Evolutionary conservation across 1,284 basidiomycete genomes (phyloP), one percentile per base, ranked within the genome.

Genomic region (Tylopilus orsonianus): DNA sequence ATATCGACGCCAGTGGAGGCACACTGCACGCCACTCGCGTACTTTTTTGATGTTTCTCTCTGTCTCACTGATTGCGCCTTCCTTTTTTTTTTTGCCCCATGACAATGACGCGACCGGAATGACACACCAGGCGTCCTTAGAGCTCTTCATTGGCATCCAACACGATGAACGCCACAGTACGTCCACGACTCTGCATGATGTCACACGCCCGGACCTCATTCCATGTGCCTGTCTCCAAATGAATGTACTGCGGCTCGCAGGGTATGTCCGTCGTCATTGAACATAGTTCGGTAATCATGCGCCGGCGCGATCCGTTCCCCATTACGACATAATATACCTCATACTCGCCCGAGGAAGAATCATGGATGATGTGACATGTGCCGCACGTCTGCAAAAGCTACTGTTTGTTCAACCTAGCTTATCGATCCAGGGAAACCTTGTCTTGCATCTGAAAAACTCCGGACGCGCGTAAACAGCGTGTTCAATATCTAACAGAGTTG

Each of bases 381-480:
- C 9, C 29, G 44, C 37, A 27, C 29, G 20, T 10, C 24, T 37
- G 16, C 27, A 30, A 14, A 29, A 40, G 32, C 9, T 34, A 14
- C 2, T 19, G 29, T 37, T 43, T 49, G 20, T 29, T 37, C 8
- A 1, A 26, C 33, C 14, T 22, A 13, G 20, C 10, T 38, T 29
- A 34, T 50, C 14, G 41, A 44, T 37, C 26, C 40, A 49, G 35
- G 32, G 23, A 22, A 12, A 22, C 4, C 29, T 42, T 16, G 29
- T 32, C 37, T 29, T 54, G 50, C 24, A 26, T 41, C 38, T 36
- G 5, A 16, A 23, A 41, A 49, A 30, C 37, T 50, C 47, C 56
- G 55, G 45, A 30, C 41, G 46, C 48, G 56, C 55, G 44, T 44
- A 56, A 55, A 48, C 38, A 44, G 53, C 48, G 36, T 58, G 53